phyloP scores from a whole-genome alignment of 306 rosid species.

The Casuarina equisetifolia region DNA sequence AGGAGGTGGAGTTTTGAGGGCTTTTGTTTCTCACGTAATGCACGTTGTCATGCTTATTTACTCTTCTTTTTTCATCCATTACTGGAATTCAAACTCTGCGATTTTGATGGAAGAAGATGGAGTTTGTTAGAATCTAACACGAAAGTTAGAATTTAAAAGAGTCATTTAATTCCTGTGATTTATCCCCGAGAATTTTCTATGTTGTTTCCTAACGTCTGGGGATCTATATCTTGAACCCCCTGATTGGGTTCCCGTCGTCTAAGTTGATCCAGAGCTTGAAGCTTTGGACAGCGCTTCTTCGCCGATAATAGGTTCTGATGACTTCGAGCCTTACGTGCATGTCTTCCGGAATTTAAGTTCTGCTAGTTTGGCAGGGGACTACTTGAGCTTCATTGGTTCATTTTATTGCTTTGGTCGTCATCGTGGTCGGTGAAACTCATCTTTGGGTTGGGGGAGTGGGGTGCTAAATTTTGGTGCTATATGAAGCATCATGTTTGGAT shows the following conservation, averaged over 20 bases:
- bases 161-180: no score
- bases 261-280: slow-evolving; percentile 8
- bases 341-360: slow-evolving; percentile 42
- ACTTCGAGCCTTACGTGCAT: slow-evolving; percentile 39
- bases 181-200: background rate
- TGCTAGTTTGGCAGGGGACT: slow-evolving; percentile 20
- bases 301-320: slow-evolving; percentile 35
- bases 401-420: background rate
- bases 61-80: no score
- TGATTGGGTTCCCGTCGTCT: slow-evolving; percentile 18
- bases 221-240: slow-evolving; percentile 16
- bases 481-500: background rate
- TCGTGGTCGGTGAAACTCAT: background rate
- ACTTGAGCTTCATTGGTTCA: background rate
- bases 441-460: background rate
- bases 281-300: slow-evolving; percentile 13
- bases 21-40: no score
- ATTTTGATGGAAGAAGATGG: no score
- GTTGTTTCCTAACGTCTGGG: slow-evolving; percentile 14
- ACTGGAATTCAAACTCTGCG: no score
- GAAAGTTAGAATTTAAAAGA: no score
- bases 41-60: no score
- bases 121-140: no score
- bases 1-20: slow-evolving; percentile 33
- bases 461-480: background rate